These are phyloP conservation scores for Suillus cothurnatus DNA, from an alignment of 768 basidiomycete genomes.

Conservation along the genomic window DNA sequence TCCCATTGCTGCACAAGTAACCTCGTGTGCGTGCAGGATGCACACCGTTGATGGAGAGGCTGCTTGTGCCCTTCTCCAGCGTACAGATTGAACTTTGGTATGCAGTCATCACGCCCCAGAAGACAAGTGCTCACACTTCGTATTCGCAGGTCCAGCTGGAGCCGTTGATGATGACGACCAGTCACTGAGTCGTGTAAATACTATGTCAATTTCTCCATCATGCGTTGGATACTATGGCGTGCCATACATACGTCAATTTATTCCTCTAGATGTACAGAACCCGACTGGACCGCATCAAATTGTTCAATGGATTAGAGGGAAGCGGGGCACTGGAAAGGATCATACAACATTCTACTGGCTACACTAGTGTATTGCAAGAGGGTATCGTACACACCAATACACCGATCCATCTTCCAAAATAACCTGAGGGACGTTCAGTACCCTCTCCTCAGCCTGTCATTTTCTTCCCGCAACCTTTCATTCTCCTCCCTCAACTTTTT, in stretches of 20 bases:
- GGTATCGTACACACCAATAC: neutral
- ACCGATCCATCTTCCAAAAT: neutral
- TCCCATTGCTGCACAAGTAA: neutral
- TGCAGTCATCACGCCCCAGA: neutral
- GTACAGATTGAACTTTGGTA: neutral
- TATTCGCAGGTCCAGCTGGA: neutral
- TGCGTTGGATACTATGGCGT: neutral
- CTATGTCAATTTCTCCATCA: neutral
- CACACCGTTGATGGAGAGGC: neutral
- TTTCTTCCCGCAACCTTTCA: slow-evolving; percentile 64
- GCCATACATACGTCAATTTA: neutral
- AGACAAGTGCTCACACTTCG: neutral
- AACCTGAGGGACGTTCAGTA: slow-evolving; percentile 22
- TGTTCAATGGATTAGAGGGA: neutral
- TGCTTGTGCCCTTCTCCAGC: neutral
- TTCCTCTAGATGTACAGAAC: neutral
- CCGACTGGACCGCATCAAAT: neutral
- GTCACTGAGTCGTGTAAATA: neutral
- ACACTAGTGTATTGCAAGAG: neutral
- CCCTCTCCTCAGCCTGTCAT: slow-evolving; percentile 54
- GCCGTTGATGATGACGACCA: neutral
- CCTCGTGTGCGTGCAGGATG: neutral
- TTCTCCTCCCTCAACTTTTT: slow-evolving; percentile 46
- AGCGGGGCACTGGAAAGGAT: too few species aligned
- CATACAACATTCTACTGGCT: neutral